Evolutionary conservation across 768 basidiomycete genomes (phyloP), one percentile per base, ranked within the genome.

Genomic region (Mycena polygramma): DNA sequence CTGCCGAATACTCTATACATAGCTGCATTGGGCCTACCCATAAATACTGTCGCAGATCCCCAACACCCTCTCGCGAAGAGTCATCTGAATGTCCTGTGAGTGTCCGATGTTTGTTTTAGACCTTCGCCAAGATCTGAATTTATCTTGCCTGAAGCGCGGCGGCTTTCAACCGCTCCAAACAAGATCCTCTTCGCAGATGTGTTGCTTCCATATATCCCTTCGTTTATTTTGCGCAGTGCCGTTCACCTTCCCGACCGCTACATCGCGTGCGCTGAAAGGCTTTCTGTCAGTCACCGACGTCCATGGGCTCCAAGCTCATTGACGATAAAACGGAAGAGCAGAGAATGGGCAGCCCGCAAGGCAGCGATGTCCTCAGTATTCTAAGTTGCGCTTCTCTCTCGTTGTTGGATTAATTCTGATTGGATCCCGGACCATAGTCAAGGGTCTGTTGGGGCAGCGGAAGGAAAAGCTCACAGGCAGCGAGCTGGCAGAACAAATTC

Each of bases 401-500:
- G 4, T 57, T 14, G 0, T 58, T 22, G 2, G 9, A n/a, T 15
- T 17, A n/a, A 13, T 26, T 22, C 37, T 62, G 22, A 45, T 30
- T 57, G 0, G 35, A 43, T 48, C 1, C 1, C 35, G 15, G 15
- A 24, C 41, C 43, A 24, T 22, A 72, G 71, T 72, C 17, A 57
- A 57, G n/a, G 67, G 63, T 30, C 36, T 69, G 17, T 61, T 37
- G 9, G 57, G 57, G 7, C 51, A 58, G 45, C 57, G 67, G 9
- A 65, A 72, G 37, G 46, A 41, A 43, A 64, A 57, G 13, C n/a
- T 62, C 17, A 61, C 71, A 19, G 22, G 67, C 1, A 52, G 15
- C 24, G 71, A 72, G 43, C 63, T 72, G 7, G 57, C 71, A 36
- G 71, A 72, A 37, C 71, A 72, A 48, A 54, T 72, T 14, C 67